Percentiles rank a stretch among this genome's conserved stretches.
Evolutionary conservation across 192 early-diverging fungal genomes (phyloP).

Genomic region (Paraglomus brasilianum): DNA sequence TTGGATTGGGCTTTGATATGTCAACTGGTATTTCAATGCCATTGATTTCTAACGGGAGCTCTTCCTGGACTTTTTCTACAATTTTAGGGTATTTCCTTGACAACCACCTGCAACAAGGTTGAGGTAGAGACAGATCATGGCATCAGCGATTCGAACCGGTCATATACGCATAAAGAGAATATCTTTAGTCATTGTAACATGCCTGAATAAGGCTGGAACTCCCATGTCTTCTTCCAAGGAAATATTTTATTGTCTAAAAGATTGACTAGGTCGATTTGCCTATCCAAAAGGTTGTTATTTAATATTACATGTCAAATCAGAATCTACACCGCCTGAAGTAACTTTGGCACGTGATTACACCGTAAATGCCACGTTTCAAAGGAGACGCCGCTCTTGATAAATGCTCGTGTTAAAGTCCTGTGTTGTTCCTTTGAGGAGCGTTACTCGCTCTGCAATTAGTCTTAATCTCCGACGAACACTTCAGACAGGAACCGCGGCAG

Average conservation of each 20-base stretch:
- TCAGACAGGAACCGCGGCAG: background rate
- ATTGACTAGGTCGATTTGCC: too few relatives aligned
- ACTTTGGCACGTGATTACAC: too few relatives aligned
- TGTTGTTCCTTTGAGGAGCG: too few relatives aligned
- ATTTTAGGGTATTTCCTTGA: slow-evolving; percentile 75
- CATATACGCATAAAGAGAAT: background rate
- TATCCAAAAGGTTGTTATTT: too few relatives aligned
- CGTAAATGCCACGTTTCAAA: too few relatives aligned
- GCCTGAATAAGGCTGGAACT: slow-evolving; percentile 77
- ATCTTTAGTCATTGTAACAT: slow-evolving; percentile 2
- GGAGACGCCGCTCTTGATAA: too few relatives aligned
- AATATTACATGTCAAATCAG: too few relatives aligned
- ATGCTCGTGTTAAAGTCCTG: too few relatives aligned
- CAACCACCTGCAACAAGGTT: slow-evolving; percentile 57
- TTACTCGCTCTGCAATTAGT: too few relatives aligned
- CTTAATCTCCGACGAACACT: background rate
- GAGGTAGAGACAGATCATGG: background rate
- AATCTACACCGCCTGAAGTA: too few relatives aligned
- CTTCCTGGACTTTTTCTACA: slow-evolving; percentile 69
- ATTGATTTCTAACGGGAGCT: slow-evolving; percentile 64
- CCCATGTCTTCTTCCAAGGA: too few relatives aligned
- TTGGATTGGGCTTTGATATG: slow-evolving; percentile 85
- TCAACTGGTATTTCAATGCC: slow-evolving; percentile 83
- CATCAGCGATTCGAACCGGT: background rate
- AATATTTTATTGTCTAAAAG: too few relatives aligned